These are phyloP conservation scores for Xylariaceae sp. DNA, from an alignment of 2,329 filamentous ascomycete genomes.

Conservation along the genomic window DNA sequence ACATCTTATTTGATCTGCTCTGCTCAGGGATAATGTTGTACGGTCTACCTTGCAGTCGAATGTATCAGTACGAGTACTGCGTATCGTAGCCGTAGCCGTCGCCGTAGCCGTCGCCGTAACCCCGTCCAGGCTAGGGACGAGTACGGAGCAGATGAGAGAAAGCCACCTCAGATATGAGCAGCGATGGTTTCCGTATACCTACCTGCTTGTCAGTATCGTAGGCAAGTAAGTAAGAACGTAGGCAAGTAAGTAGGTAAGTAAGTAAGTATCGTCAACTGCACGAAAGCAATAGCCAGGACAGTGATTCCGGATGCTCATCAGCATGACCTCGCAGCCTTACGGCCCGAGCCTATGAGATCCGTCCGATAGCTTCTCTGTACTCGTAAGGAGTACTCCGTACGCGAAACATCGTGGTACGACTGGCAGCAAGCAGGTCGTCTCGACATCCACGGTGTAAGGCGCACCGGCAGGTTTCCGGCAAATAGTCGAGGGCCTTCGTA, in stretches of 20 bases:
- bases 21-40: constrained; percentile 18
- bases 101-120: no score
- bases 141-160: neutral
- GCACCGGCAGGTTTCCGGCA: constrained; percentile 17
- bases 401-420: constrained; percentile 11
- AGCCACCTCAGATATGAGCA: constrained; percentile 1
- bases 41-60: constrained; percentile 2
- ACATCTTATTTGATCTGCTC: constrained; percentile 20
- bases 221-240: neutral
- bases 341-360: constrained; percentile 6
- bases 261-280: neutral
- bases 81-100: no score
- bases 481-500: constrained; percentile 6
- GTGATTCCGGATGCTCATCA: constrained; percentile 1
- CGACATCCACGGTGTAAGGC: neutral
- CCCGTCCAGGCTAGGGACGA: neutral
- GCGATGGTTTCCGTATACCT: no score
- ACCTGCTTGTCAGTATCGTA: no score
- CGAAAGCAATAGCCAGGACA: neutral
- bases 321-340: constrained; percentile 16
- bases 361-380: neutral
- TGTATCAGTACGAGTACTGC: neutral
- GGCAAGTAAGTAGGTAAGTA: no score
- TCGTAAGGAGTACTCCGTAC: neutral
- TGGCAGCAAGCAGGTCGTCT: neutral